Conservation (phyloP, 148 eudicot genomes). For the Amaranthus hypochondriacus region DNA sequence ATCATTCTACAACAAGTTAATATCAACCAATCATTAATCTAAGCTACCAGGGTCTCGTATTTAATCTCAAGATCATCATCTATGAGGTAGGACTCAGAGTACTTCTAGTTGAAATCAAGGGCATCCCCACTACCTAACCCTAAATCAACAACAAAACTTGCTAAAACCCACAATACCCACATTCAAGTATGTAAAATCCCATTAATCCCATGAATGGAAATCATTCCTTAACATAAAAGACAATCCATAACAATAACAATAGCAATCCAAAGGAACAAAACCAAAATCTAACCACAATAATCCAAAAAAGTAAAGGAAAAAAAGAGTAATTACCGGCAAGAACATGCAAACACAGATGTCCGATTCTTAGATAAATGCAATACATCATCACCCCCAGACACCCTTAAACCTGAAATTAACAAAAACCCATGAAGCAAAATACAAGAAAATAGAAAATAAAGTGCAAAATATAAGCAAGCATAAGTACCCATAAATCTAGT, state of each 20-base stretch:
- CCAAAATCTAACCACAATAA: not conserved
- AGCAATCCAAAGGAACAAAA: not conserved
- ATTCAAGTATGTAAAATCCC: not conserved
- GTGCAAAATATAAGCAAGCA: not conserved
- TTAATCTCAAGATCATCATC: not conserved
- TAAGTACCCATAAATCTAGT: conserved; percentile 24
- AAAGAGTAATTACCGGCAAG: conserved; percentile 18
- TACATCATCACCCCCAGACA: conserved; percentile 30
- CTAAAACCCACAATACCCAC: not conserved
- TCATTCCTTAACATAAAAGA: not conserved
- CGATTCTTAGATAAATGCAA: conserved; percentile 20
- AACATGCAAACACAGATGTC: conserved; percentile 4
- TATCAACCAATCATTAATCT: too few relatives aligned
- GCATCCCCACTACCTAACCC: not conserved
- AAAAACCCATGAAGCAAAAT: not conserved
- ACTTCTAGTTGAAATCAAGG: too few relatives aligned
- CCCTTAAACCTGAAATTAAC: conserved; percentile 25
- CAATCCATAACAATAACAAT: not conserved
- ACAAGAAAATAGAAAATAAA: not conserved
- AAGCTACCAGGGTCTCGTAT: not conserved
- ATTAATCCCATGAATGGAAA: not conserved
- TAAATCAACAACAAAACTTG: not conserved
- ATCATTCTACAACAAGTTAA: too few relatives aligned
- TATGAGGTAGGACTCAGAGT: not conserved
- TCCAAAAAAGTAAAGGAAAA: not conserved